These are phyloP conservation scores for Glebionis coronaria DNA, from an alignment of 129 eudicot species.

Conservation along the genomic window DNA sequence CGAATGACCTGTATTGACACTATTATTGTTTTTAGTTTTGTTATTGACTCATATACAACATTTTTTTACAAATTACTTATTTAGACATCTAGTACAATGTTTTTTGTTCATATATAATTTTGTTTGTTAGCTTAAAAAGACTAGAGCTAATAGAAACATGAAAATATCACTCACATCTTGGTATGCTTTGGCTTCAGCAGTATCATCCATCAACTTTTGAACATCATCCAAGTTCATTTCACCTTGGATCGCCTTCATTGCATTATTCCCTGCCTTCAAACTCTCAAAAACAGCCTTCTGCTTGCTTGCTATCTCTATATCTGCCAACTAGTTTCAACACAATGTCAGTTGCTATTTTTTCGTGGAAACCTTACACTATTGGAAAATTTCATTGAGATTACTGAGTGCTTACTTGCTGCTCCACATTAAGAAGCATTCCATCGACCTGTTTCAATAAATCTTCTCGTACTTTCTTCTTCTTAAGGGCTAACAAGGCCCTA, in stretches of 20 bases:
- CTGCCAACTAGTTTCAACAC: conserved; percentile 63
- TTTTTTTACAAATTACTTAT: too few relatives aligned
- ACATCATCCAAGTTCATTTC: conserved; percentile 94
- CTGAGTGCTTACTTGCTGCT: conserved; percentile 78
- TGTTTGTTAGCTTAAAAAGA: not conserved
- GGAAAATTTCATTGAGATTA: not conserved
- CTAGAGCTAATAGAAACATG: not conserved
- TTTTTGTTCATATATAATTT: not conserved
- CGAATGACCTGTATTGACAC: not conserved
- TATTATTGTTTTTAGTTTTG: not conserved
- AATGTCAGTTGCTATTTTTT: not conserved
- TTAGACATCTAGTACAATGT: too few relatives aligned
- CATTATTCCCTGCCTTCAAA: conserved; percentile 78
- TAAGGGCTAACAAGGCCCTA: conserved; percentile 78
- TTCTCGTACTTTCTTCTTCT: conserved; percentile 93
- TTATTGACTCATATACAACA: not conserved
- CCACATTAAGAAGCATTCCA: conserved; percentile 84
- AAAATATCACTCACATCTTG: conserved; percentile 69
- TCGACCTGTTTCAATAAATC: conserved; percentile 90
- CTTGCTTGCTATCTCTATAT: conserved; percentile 93
- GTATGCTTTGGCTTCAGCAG: conserved; percentile 97
- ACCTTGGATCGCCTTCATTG: conserved; percentile 90
- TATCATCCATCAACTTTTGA: conserved; percentile 96
- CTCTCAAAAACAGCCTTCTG: conserved; percentile 99
- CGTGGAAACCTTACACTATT: not conserved